These are phyloP conservation scores for Penicillium maclennaniae DNA, from an alignment of 495 filamentous ascomycete species.

Conservation along the genomic window DNA sequence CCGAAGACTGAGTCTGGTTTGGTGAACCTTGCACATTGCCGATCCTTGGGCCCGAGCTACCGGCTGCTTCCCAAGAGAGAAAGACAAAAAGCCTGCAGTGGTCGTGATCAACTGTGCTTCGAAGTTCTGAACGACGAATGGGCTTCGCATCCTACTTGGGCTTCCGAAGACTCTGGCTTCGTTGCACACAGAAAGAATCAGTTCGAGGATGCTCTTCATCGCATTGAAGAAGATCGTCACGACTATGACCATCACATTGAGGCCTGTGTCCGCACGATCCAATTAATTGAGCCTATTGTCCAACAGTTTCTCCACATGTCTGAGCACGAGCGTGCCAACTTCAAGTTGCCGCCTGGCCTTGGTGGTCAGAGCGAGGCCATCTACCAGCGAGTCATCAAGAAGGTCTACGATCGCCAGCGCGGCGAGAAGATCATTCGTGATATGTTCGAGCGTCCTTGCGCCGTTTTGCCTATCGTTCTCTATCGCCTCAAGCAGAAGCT, in stretches of 20 bases:
- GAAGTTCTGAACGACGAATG: constrained; percentile 94
- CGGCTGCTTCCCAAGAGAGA: constrained; percentile 86
- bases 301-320: constrained; percentile 77
- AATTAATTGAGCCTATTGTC: constrained; percentile 89
- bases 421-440: constrained; percentile 77
- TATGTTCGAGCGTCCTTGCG: constrained; percentile 75
- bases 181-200: constrained; percentile 96
- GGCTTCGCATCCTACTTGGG: constrained; percentile 99
- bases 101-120: constrained; percentile 88
- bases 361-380: constrained; percentile 94
- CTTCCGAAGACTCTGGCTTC: constrained; percentile 96
- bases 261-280: constrained; percentile 85
- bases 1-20: constrained; percentile 67
- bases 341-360: constrained; percentile 74
- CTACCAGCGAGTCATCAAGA: constrained; percentile 94
- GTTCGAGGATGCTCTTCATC: constrained; percentile 86
- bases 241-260: constrained; percentile 99
- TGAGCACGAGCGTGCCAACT: constrained; percentile 63
- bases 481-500: constrained; percentile 86
- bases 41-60: constrained; percentile 91
- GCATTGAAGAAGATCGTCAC: constrained; percentile 96
- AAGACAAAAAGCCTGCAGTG: constrained; percentile 80
- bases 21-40: constrained; percentile 88
- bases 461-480: constrained; percentile 81
- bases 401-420: constrained; percentile 87